These are phyloP conservation scores for Paramecium octaurelia DNA, from an alignment of 73 alveolate genomes.

Conservation along the genomic window DNA sequence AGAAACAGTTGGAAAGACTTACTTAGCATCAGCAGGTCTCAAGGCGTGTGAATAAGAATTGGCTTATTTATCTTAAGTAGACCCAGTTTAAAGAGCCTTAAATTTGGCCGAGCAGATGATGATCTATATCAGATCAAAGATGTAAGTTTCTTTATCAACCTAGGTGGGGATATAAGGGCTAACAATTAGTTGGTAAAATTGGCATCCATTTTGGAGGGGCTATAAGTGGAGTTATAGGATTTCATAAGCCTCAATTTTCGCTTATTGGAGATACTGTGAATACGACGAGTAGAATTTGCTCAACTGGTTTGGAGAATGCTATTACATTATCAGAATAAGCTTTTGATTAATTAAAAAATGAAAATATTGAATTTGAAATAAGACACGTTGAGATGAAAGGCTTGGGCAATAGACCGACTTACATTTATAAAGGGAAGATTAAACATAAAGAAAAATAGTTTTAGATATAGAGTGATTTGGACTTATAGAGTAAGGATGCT, in stretches of 20 bases:
- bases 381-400: slow-evolving; percentile 36
- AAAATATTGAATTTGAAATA: background rate
- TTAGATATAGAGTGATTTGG: background rate
- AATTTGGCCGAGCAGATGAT: slow-evolving; percentile 22
- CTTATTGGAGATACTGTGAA: slow-evolving; percentile 53
- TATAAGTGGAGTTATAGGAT: slow-evolving; percentile 57
- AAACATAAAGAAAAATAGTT: background rate
- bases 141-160: background rate
- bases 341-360: slow-evolving; percentile 47
- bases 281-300: slow-evolving; percentile 56
- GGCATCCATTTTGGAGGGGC: slow-evolving; percentile 60
- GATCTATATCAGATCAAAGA: background rate
- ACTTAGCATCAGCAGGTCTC: slow-evolving; percentile 57
- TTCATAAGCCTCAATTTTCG: slow-evolving; percentile 57
- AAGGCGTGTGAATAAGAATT: slow-evolving; percentile 47
- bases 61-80: background rate
- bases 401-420: slow-evolving; percentile 13
- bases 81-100: slow-evolving; percentile 57
- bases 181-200: slow-evolving; percentile 38
- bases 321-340: slow-evolving; percentile 49
- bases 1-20: slow-evolving; percentile 57
- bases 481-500: background rate
- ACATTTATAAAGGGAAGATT: background rate
- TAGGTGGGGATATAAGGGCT: slow-evolving; percentile 13
- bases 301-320: slow-evolving; percentile 54